These are phyloP conservation scores for Dioscorea cayenensis DNA, from an alignment of 116 monocot genomes.

Conservation along the genomic window DNA sequence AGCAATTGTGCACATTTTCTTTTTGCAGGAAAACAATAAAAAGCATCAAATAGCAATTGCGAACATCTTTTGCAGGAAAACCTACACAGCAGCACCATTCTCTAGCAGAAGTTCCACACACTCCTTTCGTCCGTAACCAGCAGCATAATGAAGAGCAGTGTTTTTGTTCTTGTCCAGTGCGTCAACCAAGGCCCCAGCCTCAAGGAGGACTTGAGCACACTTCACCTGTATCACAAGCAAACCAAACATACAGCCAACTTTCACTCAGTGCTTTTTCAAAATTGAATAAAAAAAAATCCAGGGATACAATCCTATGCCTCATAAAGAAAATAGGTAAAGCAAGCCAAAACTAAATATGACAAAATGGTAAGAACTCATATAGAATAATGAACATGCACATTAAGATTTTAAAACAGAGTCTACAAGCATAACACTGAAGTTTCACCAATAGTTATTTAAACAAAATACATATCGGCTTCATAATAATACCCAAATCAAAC, in stretches of 20 bases:
- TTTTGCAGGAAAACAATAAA: background rate
- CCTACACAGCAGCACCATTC: conserved; percentile 91
- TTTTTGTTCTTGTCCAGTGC: conserved; percentile 92
- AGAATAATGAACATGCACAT: no score
- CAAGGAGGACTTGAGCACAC: conserved; percentile 72
- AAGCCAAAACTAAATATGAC: no score
- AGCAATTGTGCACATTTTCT: background rate
- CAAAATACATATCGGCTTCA: no score
- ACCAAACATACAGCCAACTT: background rate
- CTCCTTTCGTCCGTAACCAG: conserved; percentile 89
- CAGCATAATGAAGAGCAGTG: conserved; percentile 86
- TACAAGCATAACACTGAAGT: no score
- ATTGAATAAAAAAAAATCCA: no score
- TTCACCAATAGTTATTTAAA: no score
- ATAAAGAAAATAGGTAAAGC: no score
- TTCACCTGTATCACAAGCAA: conserved; percentile 43
- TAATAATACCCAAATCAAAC: background rate
- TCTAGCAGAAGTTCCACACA: conserved; percentile 82
- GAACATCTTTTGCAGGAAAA: background rate
- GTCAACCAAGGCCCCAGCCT: conserved; percentile 72
- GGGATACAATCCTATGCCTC: no score
- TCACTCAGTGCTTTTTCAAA: no score
- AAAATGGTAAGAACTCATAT: no score
- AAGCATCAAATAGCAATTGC: background rate
- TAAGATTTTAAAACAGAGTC: no score